Evolutionary conservation across 106 monocot species (phyloP), one percentile per base, ranked within the genome.

Genomic region (Allium cepa): DNA sequence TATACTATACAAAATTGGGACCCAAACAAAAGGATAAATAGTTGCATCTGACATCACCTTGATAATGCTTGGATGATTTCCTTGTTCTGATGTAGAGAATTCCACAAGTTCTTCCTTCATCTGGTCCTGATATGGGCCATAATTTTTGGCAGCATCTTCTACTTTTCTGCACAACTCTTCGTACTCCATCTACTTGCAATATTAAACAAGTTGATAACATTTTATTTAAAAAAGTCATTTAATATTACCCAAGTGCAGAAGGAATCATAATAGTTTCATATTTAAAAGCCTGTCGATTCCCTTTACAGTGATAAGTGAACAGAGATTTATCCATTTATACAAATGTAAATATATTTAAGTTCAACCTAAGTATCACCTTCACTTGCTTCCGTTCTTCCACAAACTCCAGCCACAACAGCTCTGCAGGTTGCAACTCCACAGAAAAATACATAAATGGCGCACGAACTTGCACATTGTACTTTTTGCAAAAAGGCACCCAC

Each of bases 401-500:
- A 65, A 82, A 77, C 1, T 70, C 77, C 9, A 53, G 45, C 10
- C 69, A 73, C 26, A 48, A 17, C 17, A 2, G 10, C 49, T 17
- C 14, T 2, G 70, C 8, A 50, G 15, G 0, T 17, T 71, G 62
- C 14, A 71, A 60, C 52, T 70, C 69, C 6, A 26, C 12, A 26
- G 80, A 70, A 69, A 91, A 91, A 68, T 74, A 91, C 45, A 65
- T 68, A 26, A 67, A 76, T 0, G 90, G 90, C 12, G 86, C 86
- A 57, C 86, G 68, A 4, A 74, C 79, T 56, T 57, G 46, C 26
- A 86, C 52, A 12, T 36, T 53, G 22, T 87, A 77, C 69, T 76
- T 77, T 72, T 72, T 83, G 74, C 90, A 91, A 64, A 87, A 91
- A 7, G 86, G 81, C 27, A 91, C 81, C 90, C 90, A 91, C 2